These are phyloP conservation scores for Candida lessepsii DNA, from an alignment of 805 yeast genomes.

Conservation along the genomic window DNA sequence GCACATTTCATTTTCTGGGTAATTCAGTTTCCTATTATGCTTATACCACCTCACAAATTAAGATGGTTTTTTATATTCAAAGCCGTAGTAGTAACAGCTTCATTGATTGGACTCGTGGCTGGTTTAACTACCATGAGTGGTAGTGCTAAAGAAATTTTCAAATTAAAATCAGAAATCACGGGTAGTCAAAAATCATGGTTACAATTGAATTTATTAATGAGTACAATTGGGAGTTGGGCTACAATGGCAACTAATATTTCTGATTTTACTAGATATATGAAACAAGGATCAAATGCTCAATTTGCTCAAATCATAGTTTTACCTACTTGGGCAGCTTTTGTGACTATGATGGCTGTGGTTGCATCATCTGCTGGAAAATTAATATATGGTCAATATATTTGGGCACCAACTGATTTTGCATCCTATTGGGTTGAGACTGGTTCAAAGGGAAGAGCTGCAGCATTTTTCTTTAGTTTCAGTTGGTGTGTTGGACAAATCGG, in stretches of 20 bases:
- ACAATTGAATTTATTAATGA: conserved; percentile 22
- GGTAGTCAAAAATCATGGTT: conserved; percentile 26
- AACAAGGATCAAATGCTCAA: conserved; percentile 21
- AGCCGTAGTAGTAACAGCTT: conserved; percentile 21
- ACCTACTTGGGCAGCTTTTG: conserved; percentile 12
- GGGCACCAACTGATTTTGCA: conserved; percentile 44
- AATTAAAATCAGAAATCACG: conserved; percentile 9
- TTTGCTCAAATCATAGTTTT: conserved; percentile 22
- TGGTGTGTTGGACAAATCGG: conserved; percentile 17
- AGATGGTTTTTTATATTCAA: conserved; percentile 33
- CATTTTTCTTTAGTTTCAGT: conserved; percentile 16
- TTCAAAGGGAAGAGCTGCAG: conserved; percentile 18
- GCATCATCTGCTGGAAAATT: conserved; percentile 35
- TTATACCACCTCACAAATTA: conserved; percentile 31
- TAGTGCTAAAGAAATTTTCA: conserved; percentile 12
- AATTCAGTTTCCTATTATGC: conserved; percentile 30
- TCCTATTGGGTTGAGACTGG: conserved; percentile 27
- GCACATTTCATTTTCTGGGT: conserved; percentile 32
- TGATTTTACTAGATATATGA: conserved; percentile 40
- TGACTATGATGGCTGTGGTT: conserved; percentile 25
- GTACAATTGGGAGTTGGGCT: conserved; percentile 34
- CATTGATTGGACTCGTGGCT: conserved; percentile 13
- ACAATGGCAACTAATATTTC: conserved; percentile 36
- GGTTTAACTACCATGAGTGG: conserved; percentile 14
- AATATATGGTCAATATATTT: conserved; percentile 40